Conservation (phyloP, 73 alveolate species). For the Durusdinium trenchii region DNA sequence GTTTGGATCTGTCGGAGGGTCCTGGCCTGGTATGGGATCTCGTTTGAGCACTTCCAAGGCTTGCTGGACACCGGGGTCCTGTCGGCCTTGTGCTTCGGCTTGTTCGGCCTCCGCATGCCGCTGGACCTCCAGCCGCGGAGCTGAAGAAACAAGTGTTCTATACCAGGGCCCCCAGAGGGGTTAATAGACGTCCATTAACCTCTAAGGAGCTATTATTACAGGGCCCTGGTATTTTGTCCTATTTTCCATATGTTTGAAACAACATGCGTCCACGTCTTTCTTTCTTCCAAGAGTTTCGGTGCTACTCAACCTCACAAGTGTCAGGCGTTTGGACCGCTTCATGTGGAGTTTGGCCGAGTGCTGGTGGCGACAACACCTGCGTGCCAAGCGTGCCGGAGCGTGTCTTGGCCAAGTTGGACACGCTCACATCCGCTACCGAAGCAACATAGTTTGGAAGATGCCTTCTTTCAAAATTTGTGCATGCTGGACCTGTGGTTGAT, state of each 20-base stretch:
- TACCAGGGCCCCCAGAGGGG: not conserved
- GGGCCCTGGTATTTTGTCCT: not conserved
- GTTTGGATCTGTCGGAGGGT: too few relatives aligned
- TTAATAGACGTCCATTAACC: not conserved
- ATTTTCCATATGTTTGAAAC: not conserved
- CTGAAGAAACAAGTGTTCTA: not conserved
- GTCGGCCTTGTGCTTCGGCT: conserved; percentile 64
- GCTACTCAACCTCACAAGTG: too few relatives aligned
- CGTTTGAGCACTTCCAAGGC: conserved; percentile 27
- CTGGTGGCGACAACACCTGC: conserved; percentile 85
- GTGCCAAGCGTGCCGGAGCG: conserved; percentile 47
- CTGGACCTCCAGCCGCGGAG: conserved; percentile 38
- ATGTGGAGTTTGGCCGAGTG: conserved; percentile 93
- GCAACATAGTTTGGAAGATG: too few relatives aligned
- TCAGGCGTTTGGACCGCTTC: conserved; percentile 65
- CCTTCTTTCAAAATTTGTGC: too few relatives aligned
- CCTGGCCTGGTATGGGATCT: too few relatives aligned
- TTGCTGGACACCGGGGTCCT: conserved; percentile 81
- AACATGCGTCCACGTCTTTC: not conserved
- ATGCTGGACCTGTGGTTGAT: too few relatives aligned
- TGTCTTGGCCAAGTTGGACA: not conserved
- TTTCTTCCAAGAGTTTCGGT: not conserved
- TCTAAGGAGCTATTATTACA: not conserved
- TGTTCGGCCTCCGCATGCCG: conserved; percentile 45
- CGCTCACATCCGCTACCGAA: too few relatives aligned